Base-by-base conservation (phyloP, 2,329 filamentous ascomycete species). In the Epichloe baconii region DNA sequence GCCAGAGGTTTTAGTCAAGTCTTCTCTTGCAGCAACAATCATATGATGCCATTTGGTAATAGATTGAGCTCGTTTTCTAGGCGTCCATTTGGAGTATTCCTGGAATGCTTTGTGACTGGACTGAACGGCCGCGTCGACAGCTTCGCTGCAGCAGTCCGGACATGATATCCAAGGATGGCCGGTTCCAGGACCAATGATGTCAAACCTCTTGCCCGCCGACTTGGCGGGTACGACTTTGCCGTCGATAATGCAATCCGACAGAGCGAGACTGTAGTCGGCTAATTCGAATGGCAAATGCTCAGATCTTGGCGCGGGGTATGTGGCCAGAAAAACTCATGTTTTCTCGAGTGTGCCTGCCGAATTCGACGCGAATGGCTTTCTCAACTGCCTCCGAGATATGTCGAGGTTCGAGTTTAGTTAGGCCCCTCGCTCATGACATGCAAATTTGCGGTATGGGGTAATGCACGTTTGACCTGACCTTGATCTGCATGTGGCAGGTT, bases 121-220 rank as follows among this genome's bases (percentile, higher is more conserved):
- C 36, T 62, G 54, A 10, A 71, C 67, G 1, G 69, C 67, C 3
- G 52, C 53, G 34, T 69, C 65, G 34, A 71, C 65, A 31, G 73
- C 71, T 8, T 62, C 61, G n/a, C 64, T 63, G 4, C 63, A 62
- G 56, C 69, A 74, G 56, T 75, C 69, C 0, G 77, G 71, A 55
- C 73, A 76, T 7, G 70, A 71, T 2, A 73, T 71, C 74, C 75
- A 80, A 3, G 66, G 56, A 44, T 66, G 66, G 55, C 72, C 72
- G 5, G 71, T 72, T 38, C 76, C 77, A 0, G 77, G 77, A 53
- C 80, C 75, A 15, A 76, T 57, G 10, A 79, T 71, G 53, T 75
- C 67, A 53, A 79, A 80, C 0, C 72, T 70, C 36, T 68, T 66
- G 47, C 71, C 71, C 34, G 68, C 71, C 34, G 68, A 71, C 43